A percentile compares a stretch with the other conserved stretches of the same genome.
Conservation (phyloP, 2,329 filamentous ascomycete species). For the Fusarium compactum region DNA sequence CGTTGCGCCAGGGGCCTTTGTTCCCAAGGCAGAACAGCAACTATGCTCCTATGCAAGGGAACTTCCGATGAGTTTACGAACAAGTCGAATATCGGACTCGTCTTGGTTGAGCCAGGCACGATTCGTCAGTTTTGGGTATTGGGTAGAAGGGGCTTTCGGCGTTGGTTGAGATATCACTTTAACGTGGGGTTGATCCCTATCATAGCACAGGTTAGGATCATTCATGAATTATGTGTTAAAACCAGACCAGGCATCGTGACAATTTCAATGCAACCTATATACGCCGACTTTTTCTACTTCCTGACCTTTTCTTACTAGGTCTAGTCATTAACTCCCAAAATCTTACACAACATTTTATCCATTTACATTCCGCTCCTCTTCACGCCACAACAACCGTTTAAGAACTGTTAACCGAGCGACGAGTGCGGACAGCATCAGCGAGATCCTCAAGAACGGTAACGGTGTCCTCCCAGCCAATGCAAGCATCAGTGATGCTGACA, state of each 20-base stretch:
- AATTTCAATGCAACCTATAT: constrained; percentile 47
- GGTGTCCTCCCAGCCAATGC: constrained; percentile 92
- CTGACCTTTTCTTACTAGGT: constrained; percentile 35
- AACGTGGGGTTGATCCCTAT: constrained; percentile 15
- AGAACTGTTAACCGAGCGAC: constrained; percentile 68
- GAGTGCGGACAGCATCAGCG: constrained; percentile 82
- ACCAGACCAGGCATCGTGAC: constrained; percentile 38
- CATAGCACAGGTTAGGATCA: constrained; percentile 1
- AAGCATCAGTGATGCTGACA: constrained; percentile 95
- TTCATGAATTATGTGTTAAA: constrained; percentile 24
- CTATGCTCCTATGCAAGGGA: constrained; percentile 49
- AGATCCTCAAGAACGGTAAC: constrained; percentile 85
- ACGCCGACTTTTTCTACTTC: constrained; percentile 42
- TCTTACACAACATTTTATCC: constrained; percentile 16
- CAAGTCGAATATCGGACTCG: not conserved
- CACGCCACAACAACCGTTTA: constrained; percentile 43
- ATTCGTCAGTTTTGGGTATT: not conserved
- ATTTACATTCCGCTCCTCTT: constrained; percentile 5
- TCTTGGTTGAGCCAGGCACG: not conserved
- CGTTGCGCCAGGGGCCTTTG: constrained; percentile 53
- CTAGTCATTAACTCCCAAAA: constrained; percentile 44
- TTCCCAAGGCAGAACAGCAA: constrained; percentile 47
- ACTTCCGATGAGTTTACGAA: constrained; percentile 34
- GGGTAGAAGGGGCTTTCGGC: constrained; percentile 21
- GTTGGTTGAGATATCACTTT: constrained; percentile 24